phyloP scores from a whole-genome alignment of 2,329 filamentous ascomycete species.

The Aspergillus eucalypticola region DNA sequence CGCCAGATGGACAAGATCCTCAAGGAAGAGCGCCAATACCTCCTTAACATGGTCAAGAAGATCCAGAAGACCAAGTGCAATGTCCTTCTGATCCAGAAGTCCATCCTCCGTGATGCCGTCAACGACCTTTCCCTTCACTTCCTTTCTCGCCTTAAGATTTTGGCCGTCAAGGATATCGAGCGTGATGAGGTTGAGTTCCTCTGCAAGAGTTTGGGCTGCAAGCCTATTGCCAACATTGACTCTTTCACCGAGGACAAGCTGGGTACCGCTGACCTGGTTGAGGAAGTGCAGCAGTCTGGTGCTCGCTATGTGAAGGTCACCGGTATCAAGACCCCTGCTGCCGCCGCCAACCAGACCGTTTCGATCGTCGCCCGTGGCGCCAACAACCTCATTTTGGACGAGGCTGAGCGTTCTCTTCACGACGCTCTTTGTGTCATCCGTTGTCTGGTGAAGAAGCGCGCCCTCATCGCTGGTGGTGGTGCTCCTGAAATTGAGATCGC shows the following conservation, averaged over 20 bases:
- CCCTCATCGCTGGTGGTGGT: conserved; percentile 94
- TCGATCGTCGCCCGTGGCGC: conserved; percentile 93
- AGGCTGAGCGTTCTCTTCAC: conserved; percentile 94
- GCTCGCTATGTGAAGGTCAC: conserved; percentile 94
- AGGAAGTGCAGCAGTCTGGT: conserved; percentile 84
- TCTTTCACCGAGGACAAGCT: conserved; percentile 99
- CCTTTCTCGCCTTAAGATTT: conserved; percentile 92
- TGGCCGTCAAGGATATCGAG: conserved; percentile 96
- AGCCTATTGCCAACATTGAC: conserved; percentile 97
- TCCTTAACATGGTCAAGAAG: conserved; percentile 99
- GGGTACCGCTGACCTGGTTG: conserved; percentile 86
- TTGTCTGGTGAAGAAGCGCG: conserved; percentile 98
- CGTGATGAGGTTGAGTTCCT: conserved; percentile 98
- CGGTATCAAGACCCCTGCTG: conserved; percentile 74
- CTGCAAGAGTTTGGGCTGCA: conserved; percentile 98
- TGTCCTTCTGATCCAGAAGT: conserved; percentile 96
- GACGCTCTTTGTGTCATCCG: conserved; percentile 97
- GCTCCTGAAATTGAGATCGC: conserved; percentile 97
- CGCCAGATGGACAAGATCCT: conserved; percentile 99
- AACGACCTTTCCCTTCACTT: conserved; percentile 98
- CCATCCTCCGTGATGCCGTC: conserved; percentile 93
- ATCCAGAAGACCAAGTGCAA: conserved; percentile 99
- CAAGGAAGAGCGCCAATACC: conserved; percentile 97
- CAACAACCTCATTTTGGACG: conserved; percentile 91
- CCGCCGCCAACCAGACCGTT: conserved; percentile 68